These are phyloP conservation scores for Tetrapisispora pingtungensis DNA, from an alignment of 805 yeast genomes.

Conservation along the genomic window DNA sequence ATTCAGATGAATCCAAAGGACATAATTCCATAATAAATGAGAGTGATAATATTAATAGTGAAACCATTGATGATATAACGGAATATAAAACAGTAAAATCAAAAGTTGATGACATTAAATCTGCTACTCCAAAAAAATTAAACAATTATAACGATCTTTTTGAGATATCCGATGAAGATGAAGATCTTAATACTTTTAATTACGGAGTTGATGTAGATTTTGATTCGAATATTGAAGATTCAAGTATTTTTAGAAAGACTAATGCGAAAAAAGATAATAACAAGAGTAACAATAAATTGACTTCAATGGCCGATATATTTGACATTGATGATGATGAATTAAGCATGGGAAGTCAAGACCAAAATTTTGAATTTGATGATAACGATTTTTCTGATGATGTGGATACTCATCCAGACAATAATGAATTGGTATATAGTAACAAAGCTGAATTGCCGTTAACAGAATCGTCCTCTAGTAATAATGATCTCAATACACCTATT, in stretches of 20 bases:
- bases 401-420: neutral
- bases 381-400: neutral
- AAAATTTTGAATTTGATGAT: neutral
- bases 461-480: too few relatives aligned
- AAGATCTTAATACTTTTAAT: neutral
- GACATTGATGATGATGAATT: constrained; percentile 7
- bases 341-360: neutral
- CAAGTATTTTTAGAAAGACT: neutral
- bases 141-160: constrained; percentile 19
- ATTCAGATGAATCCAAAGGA: constrained; percentile 7
- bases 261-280: neutral
- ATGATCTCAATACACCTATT: too few relatives aligned
- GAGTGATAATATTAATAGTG: constrained; percentile 2
- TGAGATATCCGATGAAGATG: constrained; percentile 7
- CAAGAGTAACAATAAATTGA: neutral
- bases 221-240: neutral
- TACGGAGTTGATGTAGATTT: neutral
- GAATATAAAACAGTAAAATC: too few relatives aligned
- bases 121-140: constrained; percentile 4
- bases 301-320: constrained; percentile 14
- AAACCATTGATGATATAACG: neutral
- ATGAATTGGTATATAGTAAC: too few relatives aligned
- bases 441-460: too few relatives aligned
- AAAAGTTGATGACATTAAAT: constrained; percentile 2
- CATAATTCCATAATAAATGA: too few relatives aligned